These are phyloP conservation scores for Serendipita vermifera DNA, from an alignment of 768 basidiomycete species.

Conservation along the genomic window DNA sequence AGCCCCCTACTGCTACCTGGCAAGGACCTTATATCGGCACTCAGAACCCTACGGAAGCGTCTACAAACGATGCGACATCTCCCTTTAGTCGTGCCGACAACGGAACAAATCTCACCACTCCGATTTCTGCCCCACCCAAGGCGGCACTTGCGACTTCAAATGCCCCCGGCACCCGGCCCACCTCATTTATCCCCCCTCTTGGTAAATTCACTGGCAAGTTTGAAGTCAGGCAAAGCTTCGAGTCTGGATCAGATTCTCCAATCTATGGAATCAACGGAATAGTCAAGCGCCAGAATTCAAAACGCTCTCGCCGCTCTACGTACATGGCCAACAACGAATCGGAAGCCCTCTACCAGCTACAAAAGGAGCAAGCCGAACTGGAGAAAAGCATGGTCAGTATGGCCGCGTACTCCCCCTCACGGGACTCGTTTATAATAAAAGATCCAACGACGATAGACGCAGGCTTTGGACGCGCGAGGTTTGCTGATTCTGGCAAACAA, in stretches of 20 bases:
- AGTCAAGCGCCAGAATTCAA: background rate
- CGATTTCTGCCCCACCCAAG: too few species aligned
- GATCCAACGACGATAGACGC: too few species aligned
- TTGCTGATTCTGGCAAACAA: background rate
- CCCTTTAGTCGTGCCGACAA: too few species aligned
- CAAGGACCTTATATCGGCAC: too few species aligned
- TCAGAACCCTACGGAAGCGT: too few species aligned
- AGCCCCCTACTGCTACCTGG: too few species aligned
- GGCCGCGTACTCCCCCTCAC: background rate
- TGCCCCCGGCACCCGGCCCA: too few species aligned
- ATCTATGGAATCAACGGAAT: conserved; percentile 7
- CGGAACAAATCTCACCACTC: too few species aligned
- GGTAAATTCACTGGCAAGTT: background rate
- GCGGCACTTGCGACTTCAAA: too few species aligned
- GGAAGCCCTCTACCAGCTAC: background rate
- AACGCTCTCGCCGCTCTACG: background rate
- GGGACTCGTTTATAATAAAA: background rate
- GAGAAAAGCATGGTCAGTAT: background rate
- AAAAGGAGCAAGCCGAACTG: background rate
- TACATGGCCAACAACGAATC: too few species aligned
- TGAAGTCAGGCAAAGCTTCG: background rate
- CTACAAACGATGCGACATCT: too few species aligned
- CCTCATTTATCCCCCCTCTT: too few species aligned
- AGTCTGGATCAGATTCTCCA: conserved; percentile 4
- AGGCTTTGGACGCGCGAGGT: background rate